Evolutionary conservation across 352 stramenopile genomes (phyloP).

Genomic region (Pythium grandisporangium): DNA sequence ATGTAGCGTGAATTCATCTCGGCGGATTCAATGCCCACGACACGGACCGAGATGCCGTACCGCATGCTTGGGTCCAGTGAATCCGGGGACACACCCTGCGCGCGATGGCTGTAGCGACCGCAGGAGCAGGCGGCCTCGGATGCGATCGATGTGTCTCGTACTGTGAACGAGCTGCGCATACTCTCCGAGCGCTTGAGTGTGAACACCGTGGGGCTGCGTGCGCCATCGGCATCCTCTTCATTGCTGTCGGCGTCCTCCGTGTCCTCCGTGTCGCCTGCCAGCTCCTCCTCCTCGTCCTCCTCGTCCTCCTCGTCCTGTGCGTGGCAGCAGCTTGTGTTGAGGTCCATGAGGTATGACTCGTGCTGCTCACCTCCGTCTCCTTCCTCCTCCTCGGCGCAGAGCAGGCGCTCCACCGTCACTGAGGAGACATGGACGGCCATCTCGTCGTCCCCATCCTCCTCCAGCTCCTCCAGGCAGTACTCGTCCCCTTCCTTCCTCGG

Average conservation of each 20-base stretch:
- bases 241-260: background rate
- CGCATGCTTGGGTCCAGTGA: constrained; percentile 42
- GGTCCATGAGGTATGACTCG: constrained; percentile 37
- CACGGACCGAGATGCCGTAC: constrained; percentile 29
- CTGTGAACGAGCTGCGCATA: constrained; percentile 6
- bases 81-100: constrained; percentile 18
- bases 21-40: constrained; percentile 26
- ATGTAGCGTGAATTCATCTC: constrained; percentile 24
- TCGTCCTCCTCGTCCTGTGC: constrained; percentile 13
- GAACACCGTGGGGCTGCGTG: background rate
- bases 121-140: constrained; percentile 1
- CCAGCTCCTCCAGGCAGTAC: background rate
- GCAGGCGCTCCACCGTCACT: constrained; percentile 21
- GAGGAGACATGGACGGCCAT: constrained; percentile 19
- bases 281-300: constrained; percentile 17
- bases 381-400: constrained; percentile 21
- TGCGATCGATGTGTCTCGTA: constrained; percentile 1
- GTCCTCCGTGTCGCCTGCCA: too few relatives aligned
- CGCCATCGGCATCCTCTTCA: too few relatives aligned
- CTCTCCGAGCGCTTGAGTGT: constrained; percentile 11
- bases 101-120: background rate
- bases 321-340: constrained; percentile 13
- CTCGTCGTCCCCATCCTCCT: constrained; percentile 22
- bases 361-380: too few relatives aligned
- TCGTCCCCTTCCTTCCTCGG: too few relatives aligned